Percentiles rank a stretch among this genome's conserved stretches.
These are phyloP conservation scores for Dryadomyces quercus-mongolicae DNA, from an alignment of 2,329 filamentous ascomycete genomes.

Conservation along the genomic window DNA sequence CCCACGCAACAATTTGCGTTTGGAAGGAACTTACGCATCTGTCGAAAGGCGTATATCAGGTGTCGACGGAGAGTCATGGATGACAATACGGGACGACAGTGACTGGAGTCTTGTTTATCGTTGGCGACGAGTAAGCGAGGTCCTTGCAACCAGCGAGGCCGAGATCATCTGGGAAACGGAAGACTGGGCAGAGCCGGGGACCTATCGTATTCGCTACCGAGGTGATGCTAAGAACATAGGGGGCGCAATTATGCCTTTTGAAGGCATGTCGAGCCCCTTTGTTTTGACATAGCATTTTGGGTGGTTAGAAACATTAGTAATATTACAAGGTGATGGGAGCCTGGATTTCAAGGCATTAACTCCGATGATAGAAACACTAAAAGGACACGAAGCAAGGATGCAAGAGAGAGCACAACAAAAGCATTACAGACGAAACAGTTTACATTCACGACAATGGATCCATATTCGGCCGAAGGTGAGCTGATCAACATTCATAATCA, in stretches of 20 bases:
- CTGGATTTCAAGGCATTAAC: background rate
- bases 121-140: slow-evolving; percentile 60
- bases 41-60: slow-evolving; percentile 48
- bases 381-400: background rate
- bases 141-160: slow-evolving; percentile 68
- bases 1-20: slow-evolving; percentile 73
- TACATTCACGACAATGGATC: slow-evolving; percentile 35
- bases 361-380: background rate
- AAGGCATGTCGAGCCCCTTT: slow-evolving; percentile 49
- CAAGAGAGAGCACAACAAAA: background rate
- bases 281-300: slow-evolving; percentile 25
- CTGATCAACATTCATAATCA: slow-evolving; percentile 59
- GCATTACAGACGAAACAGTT: background rate
- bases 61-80: slow-evolving; percentile 37
- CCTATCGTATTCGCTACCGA: slow-evolving; percentile 71
- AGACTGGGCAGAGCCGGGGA: slow-evolving; percentile 44
- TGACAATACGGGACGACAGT: slow-evolving; percentile 53
- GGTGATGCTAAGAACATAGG: slow-evolving; percentile 64
- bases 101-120: slow-evolving; percentile 78
- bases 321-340: background rate
- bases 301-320: background rate
- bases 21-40: slow-evolving; percentile 65
- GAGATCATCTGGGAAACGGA: slow-evolving; percentile 71
- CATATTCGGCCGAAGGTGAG: slow-evolving; percentile 59
- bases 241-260: slow-evolving; percentile 53